phyloP scores from a whole-genome alignment of 2,329 filamentous ascomycete species.

The Penicillium sp. region DNA sequence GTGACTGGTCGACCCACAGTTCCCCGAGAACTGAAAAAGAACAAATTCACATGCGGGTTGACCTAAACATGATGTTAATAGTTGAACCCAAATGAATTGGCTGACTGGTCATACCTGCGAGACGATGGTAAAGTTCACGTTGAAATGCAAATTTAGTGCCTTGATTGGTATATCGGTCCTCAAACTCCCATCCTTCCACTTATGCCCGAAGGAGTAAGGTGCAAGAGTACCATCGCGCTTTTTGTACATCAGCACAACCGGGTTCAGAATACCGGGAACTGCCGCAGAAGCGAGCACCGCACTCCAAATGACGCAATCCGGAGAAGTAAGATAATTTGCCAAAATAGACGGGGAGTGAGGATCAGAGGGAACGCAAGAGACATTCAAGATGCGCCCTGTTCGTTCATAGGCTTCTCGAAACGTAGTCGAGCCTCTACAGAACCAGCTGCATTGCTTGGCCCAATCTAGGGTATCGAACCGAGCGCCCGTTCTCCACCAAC shows the following conservation, averaged over 20 bases:
- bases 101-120: constrained; percentile 47
- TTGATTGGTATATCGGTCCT: constrained; percentile 95
- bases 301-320: constrained; percentile 98
- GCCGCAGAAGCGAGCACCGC: constrained; percentile 92
- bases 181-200: constrained; percentile 97
- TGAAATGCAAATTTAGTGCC: constrained; percentile 92
- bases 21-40: constrained; percentile 95
- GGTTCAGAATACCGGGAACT: constrained; percentile 93
- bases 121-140: constrained; percentile 95
- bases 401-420: constrained; percentile 93
- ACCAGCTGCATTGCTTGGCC: constrained; percentile 84
- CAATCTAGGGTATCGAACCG: constrained; percentile 92
- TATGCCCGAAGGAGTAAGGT: constrained; percentile 95
- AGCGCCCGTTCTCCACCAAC: constrained; percentile 92
- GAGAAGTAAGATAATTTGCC: constrained; percentile 91
- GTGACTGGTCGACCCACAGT: constrained; percentile 91
- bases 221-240: constrained; percentile 71
- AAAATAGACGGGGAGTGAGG: constrained; percentile 90
- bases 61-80: constrained; percentile 59
- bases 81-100: constrained; percentile 27
- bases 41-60: constrained; percentile 96
- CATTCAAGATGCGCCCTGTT: constrained; percentile 91
- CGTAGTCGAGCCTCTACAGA: constrained; percentile 84
- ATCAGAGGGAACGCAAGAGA: constrained; percentile 92
- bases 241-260: constrained; percentile 90